Percentiles rank a stretch among this genome's conserved stretches.
These are phyloP conservation scores for Fraxinus velutina DNA, from an alignment of 305 asterid genomes.

Conservation along the genomic window DNA sequence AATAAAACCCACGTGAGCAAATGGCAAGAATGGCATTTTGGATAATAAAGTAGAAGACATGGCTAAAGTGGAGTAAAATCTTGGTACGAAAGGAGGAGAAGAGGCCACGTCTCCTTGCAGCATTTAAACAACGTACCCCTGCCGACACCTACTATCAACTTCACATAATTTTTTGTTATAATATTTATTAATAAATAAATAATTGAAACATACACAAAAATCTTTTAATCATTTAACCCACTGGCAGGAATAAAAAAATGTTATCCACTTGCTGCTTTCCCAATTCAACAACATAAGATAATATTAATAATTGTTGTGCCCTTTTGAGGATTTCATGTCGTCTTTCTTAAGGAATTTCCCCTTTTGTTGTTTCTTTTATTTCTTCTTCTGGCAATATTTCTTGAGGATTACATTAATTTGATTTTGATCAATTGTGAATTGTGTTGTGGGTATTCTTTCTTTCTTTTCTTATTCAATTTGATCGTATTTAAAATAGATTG, in stretches of 20 bases:
- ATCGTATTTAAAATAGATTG: background rate
- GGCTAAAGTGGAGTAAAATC: constrained; percentile 3
- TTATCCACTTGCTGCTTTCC: background rate
- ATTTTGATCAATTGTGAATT: background rate
- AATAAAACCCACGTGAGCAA: constrained; percentile 6
- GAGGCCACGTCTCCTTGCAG: constrained; percentile 54
- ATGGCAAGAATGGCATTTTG: constrained; percentile 15
- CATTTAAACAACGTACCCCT: constrained; percentile 61
- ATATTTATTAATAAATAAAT: background rate
- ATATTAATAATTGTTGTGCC: background rate
- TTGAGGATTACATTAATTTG: background rate
- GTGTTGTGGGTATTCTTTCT: background rate
- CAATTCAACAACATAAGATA: constrained; percentile 9
- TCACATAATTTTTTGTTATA: constrained; percentile 18
- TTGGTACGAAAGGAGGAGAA: constrained; percentile 41
- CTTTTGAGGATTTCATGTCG: background rate
- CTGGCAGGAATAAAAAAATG: constrained; percentile 30
- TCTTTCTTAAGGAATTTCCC: background rate
- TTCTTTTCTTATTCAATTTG: background rate
- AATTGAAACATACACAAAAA: background rate
- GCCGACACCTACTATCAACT: constrained; percentile 49
- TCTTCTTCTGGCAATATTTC: background rate
- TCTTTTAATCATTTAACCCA: constrained; percentile 29
- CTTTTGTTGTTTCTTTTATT: background rate
- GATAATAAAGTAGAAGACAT: constrained; percentile 22